Percentiles rank a stretch among this genome's conserved stretches.
phyloP scores from a whole-genome alignment of 495 filamentous ascomycete genomes.

The Paragyromitra xinjiangensis region DNA sequence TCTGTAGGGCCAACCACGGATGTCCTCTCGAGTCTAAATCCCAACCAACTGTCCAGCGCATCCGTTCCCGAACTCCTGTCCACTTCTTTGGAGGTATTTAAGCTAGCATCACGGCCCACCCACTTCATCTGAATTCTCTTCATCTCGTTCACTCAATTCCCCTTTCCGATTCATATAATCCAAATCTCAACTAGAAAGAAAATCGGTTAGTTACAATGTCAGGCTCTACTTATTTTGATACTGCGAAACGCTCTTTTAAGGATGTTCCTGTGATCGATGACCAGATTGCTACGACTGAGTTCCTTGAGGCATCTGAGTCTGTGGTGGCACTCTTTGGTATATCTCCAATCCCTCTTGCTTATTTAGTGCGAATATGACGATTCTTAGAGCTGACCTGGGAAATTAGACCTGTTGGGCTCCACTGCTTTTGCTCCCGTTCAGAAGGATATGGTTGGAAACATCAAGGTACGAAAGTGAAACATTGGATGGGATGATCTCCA shows the following conservation, averaged over 20 bases:
- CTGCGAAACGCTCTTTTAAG: constrained; percentile 80
- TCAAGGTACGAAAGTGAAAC: constrained; percentile 71
- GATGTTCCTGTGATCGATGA: constrained; percentile 77
- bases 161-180: neutral
- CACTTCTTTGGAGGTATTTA: constrained; percentile 31
- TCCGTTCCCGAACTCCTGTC: constrained; percentile 17
- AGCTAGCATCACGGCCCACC: constrained; percentile 1
- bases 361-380: neutral
- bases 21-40: neutral
- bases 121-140: neutral
- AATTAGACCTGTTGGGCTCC: constrained; percentile 78
- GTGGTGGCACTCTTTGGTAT: constrained; percentile 86
- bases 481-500: neutral
- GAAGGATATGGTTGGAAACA: constrained; percentile 87
- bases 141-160: neutral
- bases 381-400: constrained; percentile 1
- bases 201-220: constrained; percentile 13
- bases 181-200: neutral
- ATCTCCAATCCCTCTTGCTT: constrained; percentile 35
- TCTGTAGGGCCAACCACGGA: constrained; percentile 7
- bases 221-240: constrained; percentile 77
- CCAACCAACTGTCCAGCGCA: constrained; percentile 32
- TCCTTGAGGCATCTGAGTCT: constrained; percentile 88
- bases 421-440: constrained; percentile 87
- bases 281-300: constrained; percentile 82